phyloP scores from a whole-genome alignment of 257 asterid genomes.

The Thymus quinquecostatus region DNA sequence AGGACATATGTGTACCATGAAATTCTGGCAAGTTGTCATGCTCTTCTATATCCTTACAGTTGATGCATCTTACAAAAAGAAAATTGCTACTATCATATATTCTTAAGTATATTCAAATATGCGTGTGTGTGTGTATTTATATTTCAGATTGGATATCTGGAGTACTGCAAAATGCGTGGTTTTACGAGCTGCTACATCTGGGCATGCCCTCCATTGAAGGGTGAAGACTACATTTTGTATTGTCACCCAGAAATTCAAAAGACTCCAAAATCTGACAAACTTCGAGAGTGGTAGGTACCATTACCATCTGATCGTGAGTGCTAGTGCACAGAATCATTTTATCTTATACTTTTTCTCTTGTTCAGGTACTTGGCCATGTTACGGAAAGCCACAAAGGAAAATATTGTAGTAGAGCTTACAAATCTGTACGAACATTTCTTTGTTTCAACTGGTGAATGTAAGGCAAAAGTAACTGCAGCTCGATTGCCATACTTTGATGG shows the following conservation, averaged over 20 bases:
- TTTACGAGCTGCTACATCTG: slow-evolving; percentile 97
- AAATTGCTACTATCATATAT: slow-evolving; percentile 1
- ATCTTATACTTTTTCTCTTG: slow-evolving; percentile 27
- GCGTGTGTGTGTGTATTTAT: slow-evolving; percentile 12
- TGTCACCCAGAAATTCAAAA: slow-evolving; percentile 99
- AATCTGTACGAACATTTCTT: slow-evolving; percentile 91
- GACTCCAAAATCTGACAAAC: slow-evolving; percentile 99
- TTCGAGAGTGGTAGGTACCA: slow-evolving; percentile 86
- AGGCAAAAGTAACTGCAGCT: slow-evolving; percentile 93
- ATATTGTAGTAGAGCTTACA: slow-evolving; percentile 81
- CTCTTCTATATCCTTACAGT: slow-evolving; percentile 20
- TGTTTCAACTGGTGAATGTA: slow-evolving; percentile 77
- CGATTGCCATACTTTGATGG: slow-evolving; percentile 98
- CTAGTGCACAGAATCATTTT: slow-evolving; percentile 25
- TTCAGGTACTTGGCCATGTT: slow-evolving; percentile 95
- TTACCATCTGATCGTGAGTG: slow-evolving; percentile 26
- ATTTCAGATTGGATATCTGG: slow-evolving; percentile 91
- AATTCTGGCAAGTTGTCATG: slow-evolving; percentile 68
- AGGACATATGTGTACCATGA: slow-evolving; percentile 98
- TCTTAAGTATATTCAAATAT: slow-evolving; percentile 18
- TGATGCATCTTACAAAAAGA: slow-evolving; percentile 16
- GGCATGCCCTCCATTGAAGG: slow-evolving; percentile 99
- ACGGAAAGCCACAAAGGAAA: slow-evolving; percentile 83
- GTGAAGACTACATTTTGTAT: slow-evolving; percentile 95
- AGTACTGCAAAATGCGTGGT: slow-evolving; percentile 93